These are phyloP conservation scores for Monosporozyma solicola DNA, from an alignment of 805 yeast genomes.

Conservation along the genomic window DNA sequence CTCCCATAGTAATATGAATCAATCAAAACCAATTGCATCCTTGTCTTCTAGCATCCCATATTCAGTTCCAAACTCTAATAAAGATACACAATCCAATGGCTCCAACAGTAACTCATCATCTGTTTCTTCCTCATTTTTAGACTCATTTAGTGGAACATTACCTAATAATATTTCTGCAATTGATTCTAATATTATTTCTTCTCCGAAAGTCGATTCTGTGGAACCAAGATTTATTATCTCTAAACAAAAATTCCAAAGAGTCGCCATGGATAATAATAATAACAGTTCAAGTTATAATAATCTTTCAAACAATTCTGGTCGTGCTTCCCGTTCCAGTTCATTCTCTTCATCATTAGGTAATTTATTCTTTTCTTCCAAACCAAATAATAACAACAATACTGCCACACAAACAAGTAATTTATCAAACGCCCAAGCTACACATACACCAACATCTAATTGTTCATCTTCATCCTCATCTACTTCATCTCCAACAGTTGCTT, in stretches of 20 bases:
- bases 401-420: constrained; percentile 17
- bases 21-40: constrained; percentile 29
- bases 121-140: constrained; percentile 29
- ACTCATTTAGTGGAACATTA: constrained; percentile 29
- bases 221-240: constrained; percentile 83
- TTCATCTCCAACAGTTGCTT: neutral
- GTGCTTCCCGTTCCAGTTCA: constrained; percentile 28
- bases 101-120: constrained; percentile 24
- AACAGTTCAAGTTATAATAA: neutral
- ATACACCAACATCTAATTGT: neutral
- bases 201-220: constrained; percentile 62
- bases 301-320: constrained; percentile 2
- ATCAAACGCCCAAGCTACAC: constrained; percentile 2
- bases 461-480: neutral
- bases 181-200: constrained; percentile 55
- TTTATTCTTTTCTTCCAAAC: constrained; percentile 21
- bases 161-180: constrained; percentile 36
- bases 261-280: constrained; percentile 18
- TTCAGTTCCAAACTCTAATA: constrained; percentile 58
- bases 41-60: constrained; percentile 59
- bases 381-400: neutral
- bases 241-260: constrained; percentile 45
- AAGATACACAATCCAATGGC: constrained; percentile 14
- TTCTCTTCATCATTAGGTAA: constrained; percentile 30
- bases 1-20: neutral